Base-by-base conservation (phyloP, 148 eudicot species). In the Spergularia bocconei region DNA sequence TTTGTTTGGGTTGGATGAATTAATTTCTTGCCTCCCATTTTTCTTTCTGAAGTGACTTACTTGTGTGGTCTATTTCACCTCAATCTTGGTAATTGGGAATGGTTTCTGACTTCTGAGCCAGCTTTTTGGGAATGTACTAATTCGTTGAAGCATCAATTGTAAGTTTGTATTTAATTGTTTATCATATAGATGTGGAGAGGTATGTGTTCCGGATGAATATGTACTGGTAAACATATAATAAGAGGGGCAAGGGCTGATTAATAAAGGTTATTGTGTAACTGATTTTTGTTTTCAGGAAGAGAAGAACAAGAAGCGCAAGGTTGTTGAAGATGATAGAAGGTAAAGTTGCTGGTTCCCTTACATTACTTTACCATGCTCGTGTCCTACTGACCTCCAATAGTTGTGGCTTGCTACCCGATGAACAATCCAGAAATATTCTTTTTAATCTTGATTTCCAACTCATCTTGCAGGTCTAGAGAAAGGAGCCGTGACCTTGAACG, bases 311-410 rank as follows among this genome's bases (percentile, higher is more conserved):
- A 86, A 86, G 82, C 87, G 90, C 70, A 92, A 86, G 85, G 87
- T 85, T 47, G 63, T 51, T 70, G 97, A 90, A 79, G 97, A 90
- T 73, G 93, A 89, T 72, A 82, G 91, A 83, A 91, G 95, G 97
- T 91, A 80, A 59, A 14, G 61, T 59, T 41, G 39, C 53, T 63
- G 5, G 39, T 41, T 74, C 20, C 7, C 62, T 3, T 75, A 4
- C 11, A 36, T 4, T 70, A 11, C 21, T 62, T 55, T 23, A 25
- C 7, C 15, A 23, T 19, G 9, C 54, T 50, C 52, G 17, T 10
- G 48, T 61, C 21, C 15, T 33, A n/a, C 13, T 17, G 0, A 25
- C 10, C 19, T 21, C 11, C 66, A 7, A 25, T 36, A 48, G 41
- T 33, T 41, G 16, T 41, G 16, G 48, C 36, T 21, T 71, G 25